phyloP scores from a whole-genome alignment of 192 early-diverging fungal species.

The Backusella parvicylindrica region DNA sequence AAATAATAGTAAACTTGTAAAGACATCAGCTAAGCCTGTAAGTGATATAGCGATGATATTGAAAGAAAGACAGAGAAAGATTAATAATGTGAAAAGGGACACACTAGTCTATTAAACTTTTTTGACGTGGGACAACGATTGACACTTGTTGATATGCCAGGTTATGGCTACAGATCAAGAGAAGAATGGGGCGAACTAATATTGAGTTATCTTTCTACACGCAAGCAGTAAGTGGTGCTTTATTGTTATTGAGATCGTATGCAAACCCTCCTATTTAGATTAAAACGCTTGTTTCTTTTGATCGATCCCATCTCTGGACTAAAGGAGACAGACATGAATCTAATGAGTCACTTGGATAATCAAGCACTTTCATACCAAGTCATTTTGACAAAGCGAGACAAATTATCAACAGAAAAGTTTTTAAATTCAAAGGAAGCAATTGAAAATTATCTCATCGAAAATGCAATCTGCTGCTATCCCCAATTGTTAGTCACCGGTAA shows the following conservation, averaged over 20 bases:
- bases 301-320: constrained; percentile 44
- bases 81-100: constrained; percentile 33
- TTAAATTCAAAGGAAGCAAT: constrained; percentile 32
- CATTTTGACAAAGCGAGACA: constrained; percentile 47
- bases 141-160: constrained; percentile 54
- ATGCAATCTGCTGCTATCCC: constrained; percentile 50
- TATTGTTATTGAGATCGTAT: no score
- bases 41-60: background rate
- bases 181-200: constrained; percentile 54
- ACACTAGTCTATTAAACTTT: constrained; percentile 52
- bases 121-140: constrained; percentile 43
- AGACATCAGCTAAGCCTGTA: constrained; percentile 54
- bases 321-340: constrained; percentile 42
- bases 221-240: constrained; percentile 44
- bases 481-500: constrained; percentile 39
- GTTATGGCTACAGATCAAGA: constrained; percentile 50
- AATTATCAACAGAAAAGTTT: constrained; percentile 36
- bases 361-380: constrained; percentile 46
- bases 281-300: constrained; percentile 44
- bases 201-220: constrained; percentile 35
- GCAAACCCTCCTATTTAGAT: constrained; percentile 20
- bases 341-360: constrained; percentile 42
- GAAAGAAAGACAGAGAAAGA: background rate
- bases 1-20: constrained; percentile 45
- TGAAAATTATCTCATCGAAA: constrained; percentile 36